Evolutionary conservation across 139 green algal genomes (phyloP), one percentile per base, ranked within the genome.

Genomic region (Dunaliella primolecta): DNA sequence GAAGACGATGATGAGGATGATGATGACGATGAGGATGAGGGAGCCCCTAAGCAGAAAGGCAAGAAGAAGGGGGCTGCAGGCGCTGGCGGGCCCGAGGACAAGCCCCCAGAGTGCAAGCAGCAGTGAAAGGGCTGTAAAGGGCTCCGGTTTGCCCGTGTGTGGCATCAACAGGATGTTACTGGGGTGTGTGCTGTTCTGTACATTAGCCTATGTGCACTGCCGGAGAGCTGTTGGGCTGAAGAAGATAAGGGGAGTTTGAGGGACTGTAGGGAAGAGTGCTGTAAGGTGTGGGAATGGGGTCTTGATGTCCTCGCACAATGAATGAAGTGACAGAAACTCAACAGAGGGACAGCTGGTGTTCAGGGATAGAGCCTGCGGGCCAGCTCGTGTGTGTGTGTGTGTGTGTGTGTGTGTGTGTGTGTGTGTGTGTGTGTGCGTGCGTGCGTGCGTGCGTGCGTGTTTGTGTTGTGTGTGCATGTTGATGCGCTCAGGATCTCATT

Each of bases 21-120:
- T 46, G 90, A 93, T 1, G 87, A 87, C 0, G 89, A 93, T 11
- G 86, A 90, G 0, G 87, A 90, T 70, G 88, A 86, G 35, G 2
- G 37, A 0, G 57, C 81, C n/a, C 25, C 86, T n/a, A 55, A 77
- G 7, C 23, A 30, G 31, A 78, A 82, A 81, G 80, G 81, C 29
- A 86, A 84, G 80, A 80, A n/a, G 77, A 79, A 87, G 77, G 77
- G 36, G 3, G 82, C 1, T 27, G 1, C 81, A 36, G 87, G 70
- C 2, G 75, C 71, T 2, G 77, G 23, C 2, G 86, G 84, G n/a
- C 57, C 80, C n/a, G 88, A 83, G 33, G 89, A 94, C 46, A 88
- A 95, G 90, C 92, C 92, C 30, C 90, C 92, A 27, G 93, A 96
- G 84, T 96, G 93, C 93, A 96, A 96, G 91, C 93, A 96, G 89